Evolutionary conservation across 2,329 filamentous ascomycete species (phyloP).

Genomic region (Xylariaceae sp.): DNA sequence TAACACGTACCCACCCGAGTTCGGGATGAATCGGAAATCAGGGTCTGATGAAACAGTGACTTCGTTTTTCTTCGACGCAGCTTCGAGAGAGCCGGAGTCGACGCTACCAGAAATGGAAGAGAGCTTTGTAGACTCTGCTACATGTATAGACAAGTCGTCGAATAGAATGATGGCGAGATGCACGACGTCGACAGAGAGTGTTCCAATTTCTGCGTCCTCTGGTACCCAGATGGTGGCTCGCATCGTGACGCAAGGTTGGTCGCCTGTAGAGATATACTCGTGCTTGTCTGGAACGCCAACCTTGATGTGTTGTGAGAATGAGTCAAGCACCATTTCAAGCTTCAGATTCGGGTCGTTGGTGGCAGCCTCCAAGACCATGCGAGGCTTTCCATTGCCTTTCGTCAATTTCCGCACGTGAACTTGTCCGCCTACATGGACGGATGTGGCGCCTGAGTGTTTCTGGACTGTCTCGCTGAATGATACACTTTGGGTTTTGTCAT

Average conservation of each 20-base stretch:
- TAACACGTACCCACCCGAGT: slow-evolving; percentile 37
- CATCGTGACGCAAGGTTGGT: slow-evolving; percentile 45
- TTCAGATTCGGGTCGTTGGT: slow-evolving; percentile 42
- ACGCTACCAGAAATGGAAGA: slow-evolving; percentile 38
- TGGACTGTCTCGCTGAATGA: slow-evolving; percentile 37
- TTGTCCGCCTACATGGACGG: slow-evolving; percentile 41
- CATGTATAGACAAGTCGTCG: slow-evolving; percentile 33
- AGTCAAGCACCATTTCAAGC: slow-evolving; percentile 32
- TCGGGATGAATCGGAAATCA: slow-evolving; percentile 23
- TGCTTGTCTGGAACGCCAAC: slow-evolving; percentile 37
- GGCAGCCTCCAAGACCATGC: slow-evolving; percentile 41
- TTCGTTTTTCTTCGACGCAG: slow-evolving; percentile 18
- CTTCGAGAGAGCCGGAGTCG: slow-evolving; percentile 29
- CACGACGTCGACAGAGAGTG: slow-evolving; percentile 33
- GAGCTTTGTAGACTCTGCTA: slow-evolving; percentile 34
- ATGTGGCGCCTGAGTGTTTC: slow-evolving; percentile 22
- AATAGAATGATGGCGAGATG: slow-evolving; percentile 38
- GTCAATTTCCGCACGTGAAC: slow-evolving; percentile 40
- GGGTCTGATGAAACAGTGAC: not conserved
- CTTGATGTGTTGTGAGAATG: slow-evolving; percentile 34
- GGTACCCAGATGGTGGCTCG: slow-evolving; percentile 46
- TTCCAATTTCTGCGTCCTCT: slow-evolving; percentile 33
- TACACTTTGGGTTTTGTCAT: slow-evolving; percentile 35
- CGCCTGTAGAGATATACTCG: slow-evolving; percentile 22
- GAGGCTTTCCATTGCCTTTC: slow-evolving; percentile 30